These are phyloP conservation scores for Pyrenochaeta sp. DNA, from an alignment of 2,329 filamentous ascomycete genomes.

Conservation along the genomic window DNA sequence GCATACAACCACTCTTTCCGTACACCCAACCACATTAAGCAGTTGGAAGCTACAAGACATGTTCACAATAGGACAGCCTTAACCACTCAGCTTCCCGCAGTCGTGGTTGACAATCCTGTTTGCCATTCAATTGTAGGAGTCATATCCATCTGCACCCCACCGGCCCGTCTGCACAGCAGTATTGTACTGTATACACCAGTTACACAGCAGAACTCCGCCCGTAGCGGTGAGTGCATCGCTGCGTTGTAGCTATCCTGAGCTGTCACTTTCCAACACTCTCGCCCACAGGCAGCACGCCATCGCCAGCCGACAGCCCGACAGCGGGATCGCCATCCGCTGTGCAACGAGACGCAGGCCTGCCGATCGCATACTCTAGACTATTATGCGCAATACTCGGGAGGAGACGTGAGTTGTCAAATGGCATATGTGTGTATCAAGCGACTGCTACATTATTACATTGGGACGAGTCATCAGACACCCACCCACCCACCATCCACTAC, in stretches of 20 bases:
- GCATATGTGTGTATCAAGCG: no score
- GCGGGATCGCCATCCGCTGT: conserved; percentile 5
- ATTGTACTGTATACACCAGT: background rate
- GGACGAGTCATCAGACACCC: background rate
- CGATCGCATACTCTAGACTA: conserved; percentile 5
- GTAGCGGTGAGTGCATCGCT: background rate
- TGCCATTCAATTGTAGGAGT: background rate
- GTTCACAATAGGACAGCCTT: background rate
- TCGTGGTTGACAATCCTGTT: background rate
- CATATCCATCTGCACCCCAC: background rate
- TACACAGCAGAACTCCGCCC: background rate
- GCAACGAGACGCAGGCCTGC: conserved; percentile 2
- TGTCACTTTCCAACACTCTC: background rate
- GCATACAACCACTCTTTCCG: background rate
- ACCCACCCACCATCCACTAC: background rate
- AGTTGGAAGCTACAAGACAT: background rate
- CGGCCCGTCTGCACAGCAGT: background rate
- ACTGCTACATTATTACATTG: no score
- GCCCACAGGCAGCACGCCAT: background rate
- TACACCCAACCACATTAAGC: background rate
- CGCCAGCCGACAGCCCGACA: background rate
- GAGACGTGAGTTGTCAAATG: conserved; percentile 7
- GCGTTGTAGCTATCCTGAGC: background rate
- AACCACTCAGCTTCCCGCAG: background rate
- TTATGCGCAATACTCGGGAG: background rate